These are phyloP conservation scores for Beverwykella pulmonaria DNA, from an alignment of 495 filamentous ascomycete genomes.

Conservation along the genomic window DNA sequence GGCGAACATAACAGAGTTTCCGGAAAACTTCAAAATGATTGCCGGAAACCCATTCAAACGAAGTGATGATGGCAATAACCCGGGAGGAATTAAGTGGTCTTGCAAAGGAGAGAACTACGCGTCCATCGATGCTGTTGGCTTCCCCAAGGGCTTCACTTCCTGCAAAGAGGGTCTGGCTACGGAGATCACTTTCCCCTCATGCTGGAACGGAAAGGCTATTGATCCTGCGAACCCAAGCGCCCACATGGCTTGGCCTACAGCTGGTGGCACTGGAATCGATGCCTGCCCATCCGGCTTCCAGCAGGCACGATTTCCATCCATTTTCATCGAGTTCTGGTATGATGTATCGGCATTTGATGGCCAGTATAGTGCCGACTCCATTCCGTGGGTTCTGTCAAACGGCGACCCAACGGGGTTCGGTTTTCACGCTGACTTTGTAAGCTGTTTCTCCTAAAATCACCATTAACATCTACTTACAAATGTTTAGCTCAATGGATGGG, in stretches of 20 bases:
- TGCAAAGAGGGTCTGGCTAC: slow-evolving; percentile 33
- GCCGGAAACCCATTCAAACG: slow-evolving; percentile 28
- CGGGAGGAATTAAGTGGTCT: slow-evolving; percentile 28
- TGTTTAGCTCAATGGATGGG: slow-evolving; percentile 32
- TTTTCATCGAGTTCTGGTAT: slow-evolving; percentile 41
- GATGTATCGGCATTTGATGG: slow-evolving; percentile 34
- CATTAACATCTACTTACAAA: neutral
- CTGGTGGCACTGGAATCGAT: slow-evolving; percentile 13
- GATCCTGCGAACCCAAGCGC: slow-evolving; percentile 26
- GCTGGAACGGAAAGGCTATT: slow-evolving; percentile 36
- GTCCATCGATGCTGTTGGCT: slow-evolving; percentile 26
- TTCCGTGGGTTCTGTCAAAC: slow-evolving; percentile 32
- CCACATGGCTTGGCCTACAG: slow-evolving; percentile 36
- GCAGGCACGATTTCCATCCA: slow-evolving; percentile 30
- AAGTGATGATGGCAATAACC: slow-evolving; percentile 15
- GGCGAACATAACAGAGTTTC: slow-evolving; percentile 32
- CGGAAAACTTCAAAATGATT: slow-evolving; percentile 33
- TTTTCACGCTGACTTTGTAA: slow-evolving; percentile 34
- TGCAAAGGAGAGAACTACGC: slow-evolving; percentile 33
- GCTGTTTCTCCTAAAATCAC: neutral
- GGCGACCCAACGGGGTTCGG: slow-evolving; percentile 38
- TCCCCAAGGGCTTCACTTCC: slow-evolving; percentile 37
- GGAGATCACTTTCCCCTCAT: slow-evolving; percentile 35
- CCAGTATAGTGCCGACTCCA: slow-evolving; percentile 26
- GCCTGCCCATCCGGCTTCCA: slow-evolving; percentile 26